Evolutionary conservation across 2,329 filamentous ascomycete species (phyloP).

Genomic region (Aspergillus intermedius): DNA sequence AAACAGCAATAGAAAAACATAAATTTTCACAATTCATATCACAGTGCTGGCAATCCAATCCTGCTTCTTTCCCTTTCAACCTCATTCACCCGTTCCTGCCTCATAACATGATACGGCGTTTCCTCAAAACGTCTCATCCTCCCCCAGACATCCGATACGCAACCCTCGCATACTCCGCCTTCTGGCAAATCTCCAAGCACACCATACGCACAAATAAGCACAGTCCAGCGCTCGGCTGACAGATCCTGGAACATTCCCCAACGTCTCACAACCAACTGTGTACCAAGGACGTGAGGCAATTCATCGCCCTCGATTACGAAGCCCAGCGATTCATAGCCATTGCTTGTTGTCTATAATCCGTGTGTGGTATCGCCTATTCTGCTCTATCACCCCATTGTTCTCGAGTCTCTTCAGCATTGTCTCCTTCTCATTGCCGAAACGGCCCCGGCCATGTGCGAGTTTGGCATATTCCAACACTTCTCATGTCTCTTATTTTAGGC

Average conservation of each 20-base stretch:
- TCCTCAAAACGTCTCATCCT: conserved; percentile 27
- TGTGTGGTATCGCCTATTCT: too few relatives aligned
- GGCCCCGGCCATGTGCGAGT: too few relatives aligned
- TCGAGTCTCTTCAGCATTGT: too few relatives aligned
- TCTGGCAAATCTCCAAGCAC: conserved; percentile 8
- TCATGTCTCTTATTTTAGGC: too few relatives aligned
- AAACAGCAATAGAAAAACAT: too few relatives aligned
- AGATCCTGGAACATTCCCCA: conserved; percentile 26
- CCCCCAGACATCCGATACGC: conserved; percentile 31
- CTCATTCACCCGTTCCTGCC: neutral
- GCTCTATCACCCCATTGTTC: too few relatives aligned
- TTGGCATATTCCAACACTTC: too few relatives aligned
- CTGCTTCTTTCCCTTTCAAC: neutral
- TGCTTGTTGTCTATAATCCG: too few relatives aligned
- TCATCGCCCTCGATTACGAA: conserved; percentile 19
- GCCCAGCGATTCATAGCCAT: conserved; percentile 13
- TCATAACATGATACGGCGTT: neutral
- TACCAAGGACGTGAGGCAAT: conserved; percentile 1
- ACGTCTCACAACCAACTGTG: conserved; percentile 10
- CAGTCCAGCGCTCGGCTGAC: conserved; percentile 23
- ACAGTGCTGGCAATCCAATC: too few relatives aligned
- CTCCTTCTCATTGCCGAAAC: too few relatives aligned
- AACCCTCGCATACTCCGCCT: conserved; percentile 25
- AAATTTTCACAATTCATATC: too few relatives aligned
- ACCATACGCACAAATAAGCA: conserved; percentile 19